Conservation (phyloP, 83 land plant genomes). For the Picea abies region DNA sequence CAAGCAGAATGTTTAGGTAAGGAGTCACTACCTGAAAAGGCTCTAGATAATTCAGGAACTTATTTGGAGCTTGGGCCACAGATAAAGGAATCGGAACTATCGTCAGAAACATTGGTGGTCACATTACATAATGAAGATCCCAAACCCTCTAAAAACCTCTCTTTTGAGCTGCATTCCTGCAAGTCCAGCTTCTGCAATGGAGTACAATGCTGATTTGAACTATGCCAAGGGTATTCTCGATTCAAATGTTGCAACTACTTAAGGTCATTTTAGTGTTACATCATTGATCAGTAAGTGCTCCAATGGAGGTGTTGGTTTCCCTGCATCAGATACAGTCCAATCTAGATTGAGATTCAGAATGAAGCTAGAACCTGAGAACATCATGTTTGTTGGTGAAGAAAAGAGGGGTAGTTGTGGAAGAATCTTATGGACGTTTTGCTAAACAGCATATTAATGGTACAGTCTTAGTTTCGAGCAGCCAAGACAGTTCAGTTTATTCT, state of each 20-base stretch:
- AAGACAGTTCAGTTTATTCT: neutral
- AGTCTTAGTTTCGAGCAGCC: neutral
- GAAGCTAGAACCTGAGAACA: too few relatives aligned
- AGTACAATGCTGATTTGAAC: neutral
- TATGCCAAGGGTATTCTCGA: too few relatives aligned
- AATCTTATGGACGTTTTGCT: too few relatives aligned
- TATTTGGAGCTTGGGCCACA: too few relatives aligned
- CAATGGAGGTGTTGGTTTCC: neutral
- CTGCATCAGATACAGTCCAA: neutral
- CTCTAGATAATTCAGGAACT: neutral
- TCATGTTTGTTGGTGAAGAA: too few relatives aligned
- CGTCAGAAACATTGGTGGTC: neutral
- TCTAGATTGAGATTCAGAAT: too few relatives aligned
- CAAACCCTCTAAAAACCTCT: neutral
- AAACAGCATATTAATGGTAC: too few relatives aligned
- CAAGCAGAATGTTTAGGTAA: neutral
- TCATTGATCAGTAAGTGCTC: neutral
- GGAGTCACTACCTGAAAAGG: neutral
- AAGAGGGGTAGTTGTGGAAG: too few relatives aligned
- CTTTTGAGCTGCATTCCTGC: slow-evolving; percentile 8
- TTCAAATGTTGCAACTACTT: too few relatives aligned
- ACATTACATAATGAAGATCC: neutral
- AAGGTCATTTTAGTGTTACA: neutral
- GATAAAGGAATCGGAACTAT: too few relatives aligned
- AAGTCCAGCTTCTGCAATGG: neutral